Percentiles rank a stretch among this genome's conserved stretches.
Evolutionary conservation across 257 asterid species (phyloP).

Genomic region (Oldenlandia corymbosa): DNA sequence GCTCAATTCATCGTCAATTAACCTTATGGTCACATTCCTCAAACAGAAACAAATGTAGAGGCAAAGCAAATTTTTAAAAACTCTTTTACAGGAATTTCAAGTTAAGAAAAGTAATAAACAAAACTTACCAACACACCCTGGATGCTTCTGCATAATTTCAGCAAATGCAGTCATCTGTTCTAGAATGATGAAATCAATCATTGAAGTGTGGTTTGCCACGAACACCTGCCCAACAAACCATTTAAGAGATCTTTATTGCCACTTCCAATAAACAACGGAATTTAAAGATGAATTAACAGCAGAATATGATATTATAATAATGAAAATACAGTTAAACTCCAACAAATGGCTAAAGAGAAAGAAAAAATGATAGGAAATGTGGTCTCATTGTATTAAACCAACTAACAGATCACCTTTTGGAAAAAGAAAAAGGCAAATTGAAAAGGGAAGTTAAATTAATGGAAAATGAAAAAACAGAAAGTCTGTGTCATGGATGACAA

Average conservation of each 20-base stretch:
- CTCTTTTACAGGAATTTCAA: not conserved
- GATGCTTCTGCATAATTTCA: conserved; percentile 99
- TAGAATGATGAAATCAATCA: conserved; percentile 92
- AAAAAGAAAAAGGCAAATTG: no score
- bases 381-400: no score
- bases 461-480: no score
- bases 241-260: conserved; percentile 7
- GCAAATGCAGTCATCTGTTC: conserved; percentile 99
- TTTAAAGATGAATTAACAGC: not conserved
- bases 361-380: no score
- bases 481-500: not conserved
- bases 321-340: no score
- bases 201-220: conserved; percentile 97
- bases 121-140: conserved; percentile 98
- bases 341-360: no score
- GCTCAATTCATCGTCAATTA: no score
- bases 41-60: not conserved
- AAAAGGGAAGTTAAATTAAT: no score
- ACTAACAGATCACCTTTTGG: no score
- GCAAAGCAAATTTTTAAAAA: not conserved
- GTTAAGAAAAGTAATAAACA: not conserved
- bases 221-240: conserved; percentile 73
- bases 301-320: not conserved
- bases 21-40: not conserved
- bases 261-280: not conserved